Percentiles rank a stretch among this genome's conserved stretches.
These are phyloP conservation scores for Wallemia hederae DNA, from an alignment of 1,284 basidiomycete genomes.

Conservation along the genomic window DNA sequence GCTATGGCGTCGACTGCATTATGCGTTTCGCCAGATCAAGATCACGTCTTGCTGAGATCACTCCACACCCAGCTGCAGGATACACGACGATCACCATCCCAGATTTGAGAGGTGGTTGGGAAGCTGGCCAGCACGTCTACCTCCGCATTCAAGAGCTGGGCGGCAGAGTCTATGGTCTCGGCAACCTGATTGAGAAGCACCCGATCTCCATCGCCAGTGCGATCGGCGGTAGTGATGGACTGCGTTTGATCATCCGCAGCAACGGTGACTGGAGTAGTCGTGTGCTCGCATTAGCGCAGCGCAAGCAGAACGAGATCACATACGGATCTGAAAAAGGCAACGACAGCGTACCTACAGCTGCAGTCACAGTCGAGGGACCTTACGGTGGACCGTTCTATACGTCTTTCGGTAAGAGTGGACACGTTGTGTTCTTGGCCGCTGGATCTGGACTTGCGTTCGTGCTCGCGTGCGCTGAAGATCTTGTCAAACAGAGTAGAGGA, in stretches of 20 bases:
- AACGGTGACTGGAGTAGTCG: constrained; percentile 1
- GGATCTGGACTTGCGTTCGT: constrained; percentile 1
- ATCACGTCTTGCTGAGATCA: background rate
- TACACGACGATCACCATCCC: constrained; percentile 1
- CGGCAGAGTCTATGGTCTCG: background rate
- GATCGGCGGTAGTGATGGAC: background rate
- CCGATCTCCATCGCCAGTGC: background rate
- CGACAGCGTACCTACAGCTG: background rate
- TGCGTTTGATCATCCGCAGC: background rate
- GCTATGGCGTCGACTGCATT: background rate
- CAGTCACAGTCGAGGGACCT: background rate
- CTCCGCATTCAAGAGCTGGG: background rate
- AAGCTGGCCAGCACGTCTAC: constrained; percentile 1
- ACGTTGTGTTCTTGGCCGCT: background rate
- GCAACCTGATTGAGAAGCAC: background rate
- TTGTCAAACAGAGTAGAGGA: background rate
- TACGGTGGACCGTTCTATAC: background rate
- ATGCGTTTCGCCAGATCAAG: background rate
- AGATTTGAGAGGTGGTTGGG: background rate
- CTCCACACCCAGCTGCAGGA: background rate
- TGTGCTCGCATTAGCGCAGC: background rate
- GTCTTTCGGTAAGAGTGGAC: background rate
- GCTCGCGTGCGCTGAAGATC: background rate
- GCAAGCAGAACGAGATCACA: background rate
- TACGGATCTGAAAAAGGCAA: background rate